phyloP scores from a whole-genome alignment of 768 basidiomycete genomes.

The Tylopilus balloui region DNA sequence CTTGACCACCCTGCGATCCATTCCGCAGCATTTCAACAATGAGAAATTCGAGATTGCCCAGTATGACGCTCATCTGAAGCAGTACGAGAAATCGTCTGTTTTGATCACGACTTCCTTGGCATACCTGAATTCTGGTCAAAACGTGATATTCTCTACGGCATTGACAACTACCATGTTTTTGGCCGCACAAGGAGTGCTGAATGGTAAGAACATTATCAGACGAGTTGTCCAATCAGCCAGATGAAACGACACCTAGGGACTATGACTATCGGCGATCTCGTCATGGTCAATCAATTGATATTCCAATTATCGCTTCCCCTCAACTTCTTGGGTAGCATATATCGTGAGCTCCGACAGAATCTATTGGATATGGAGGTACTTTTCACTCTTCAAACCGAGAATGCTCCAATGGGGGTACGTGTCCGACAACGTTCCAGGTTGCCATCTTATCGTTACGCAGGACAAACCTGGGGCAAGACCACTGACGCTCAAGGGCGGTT shows the following conservation, averaged over 20 bases:
- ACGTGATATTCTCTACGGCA: slow-evolving; percentile 91
- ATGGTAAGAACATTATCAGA: slow-evolving; percentile 46
- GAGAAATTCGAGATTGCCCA: slow-evolving; percentile 86
- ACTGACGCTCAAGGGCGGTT: slow-evolving; percentile 69
- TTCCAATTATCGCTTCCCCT: slow-evolving; percentile 96
- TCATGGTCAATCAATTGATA: slow-evolving; percentile 98
- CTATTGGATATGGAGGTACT: slow-evolving; percentile 96
- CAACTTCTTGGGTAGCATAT: slow-evolving; percentile 96
- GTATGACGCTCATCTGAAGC: slow-evolving; percentile 83
- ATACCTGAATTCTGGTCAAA: slow-evolving; percentile 93
- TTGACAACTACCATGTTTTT: slow-evolving; percentile 94
- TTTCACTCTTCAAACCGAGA: slow-evolving; percentile 83
- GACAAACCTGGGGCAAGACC: slow-evolving; percentile 67
- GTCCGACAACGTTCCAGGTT: neutral
- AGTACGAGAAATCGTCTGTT: slow-evolving; percentile 88
- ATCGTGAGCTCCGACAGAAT: slow-evolving; percentile 94
- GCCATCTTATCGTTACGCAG: slow-evolving; percentile 34
- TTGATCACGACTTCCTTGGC: slow-evolving; percentile 95
- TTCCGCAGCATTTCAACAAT: slow-evolving; percentile 88
- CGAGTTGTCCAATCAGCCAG: neutral
- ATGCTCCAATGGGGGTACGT: slow-evolving; percentile 60
- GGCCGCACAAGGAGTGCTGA: slow-evolving; percentile 90
- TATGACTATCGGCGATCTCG: slow-evolving; percentile 97
- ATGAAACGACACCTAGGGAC: slow-evolving; percentile 52
- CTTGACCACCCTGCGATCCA: neutral